phyloP scores from a whole-genome alignment of 2,329 filamentous ascomycete genomes.

The Phaeomoniella chlamydospora region DNA sequence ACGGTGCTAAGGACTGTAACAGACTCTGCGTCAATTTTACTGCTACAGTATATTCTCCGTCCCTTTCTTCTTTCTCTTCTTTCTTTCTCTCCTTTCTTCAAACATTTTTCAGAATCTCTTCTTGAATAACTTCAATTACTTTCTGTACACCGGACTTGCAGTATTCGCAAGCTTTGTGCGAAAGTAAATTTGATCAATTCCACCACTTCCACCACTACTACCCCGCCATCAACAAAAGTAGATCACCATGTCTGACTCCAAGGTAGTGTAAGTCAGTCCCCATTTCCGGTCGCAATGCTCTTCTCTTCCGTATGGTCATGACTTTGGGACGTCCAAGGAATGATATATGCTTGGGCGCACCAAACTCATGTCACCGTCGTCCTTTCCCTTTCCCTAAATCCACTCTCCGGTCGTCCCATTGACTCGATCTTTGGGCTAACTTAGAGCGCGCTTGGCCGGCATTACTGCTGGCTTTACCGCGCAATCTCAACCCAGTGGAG shows the following conservation, averaged over 20 bases:
- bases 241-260: conserved; percentile 12
- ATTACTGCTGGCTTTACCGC: conserved; percentile 53
- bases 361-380: too few species aligned
- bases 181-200: not conserved
- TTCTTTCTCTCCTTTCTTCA: conserved; percentile 7
- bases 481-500: conserved; percentile 48
- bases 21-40: not conserved
- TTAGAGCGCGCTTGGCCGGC: conserved; percentile 61
- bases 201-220: conserved; percentile 1
- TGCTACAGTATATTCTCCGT: conserved; percentile 9
- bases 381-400: too few species aligned
- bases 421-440: conserved; percentile 25
- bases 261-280: conserved; percentile 11
- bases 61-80: conserved; percentile 8
- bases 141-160: not conserved
- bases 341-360: too few species aligned
- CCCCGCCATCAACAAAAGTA: conserved; percentile 1
- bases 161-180: not conserved
- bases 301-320: too few species aligned
- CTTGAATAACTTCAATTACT: not conserved
- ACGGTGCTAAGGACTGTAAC: not conserved
- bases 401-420: too few species aligned
- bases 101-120: conserved; percentile 1
- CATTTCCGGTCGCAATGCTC: too few species aligned
- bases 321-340: too few species aligned